Conservation (phyloP, 192 early-diverging fungal species). For the Backusella sp. region DNA sequence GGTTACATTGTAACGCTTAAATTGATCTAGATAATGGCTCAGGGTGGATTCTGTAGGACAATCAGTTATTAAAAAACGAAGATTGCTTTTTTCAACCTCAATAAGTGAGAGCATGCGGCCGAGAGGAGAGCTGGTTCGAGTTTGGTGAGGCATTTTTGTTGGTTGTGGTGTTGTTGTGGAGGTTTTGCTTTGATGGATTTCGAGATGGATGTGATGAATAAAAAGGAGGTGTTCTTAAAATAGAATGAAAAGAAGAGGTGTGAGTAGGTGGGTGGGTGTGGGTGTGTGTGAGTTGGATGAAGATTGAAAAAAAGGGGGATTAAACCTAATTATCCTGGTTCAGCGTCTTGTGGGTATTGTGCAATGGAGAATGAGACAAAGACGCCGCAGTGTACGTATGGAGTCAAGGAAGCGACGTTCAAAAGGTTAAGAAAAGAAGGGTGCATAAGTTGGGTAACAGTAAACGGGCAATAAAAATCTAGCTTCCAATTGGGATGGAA, state of each 20-base stretch:
- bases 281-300: not conserved
- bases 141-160: conserved; percentile 4
- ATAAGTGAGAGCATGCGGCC: conserved; percentile 66
- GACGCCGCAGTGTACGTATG: conserved; percentile 13
- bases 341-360: conserved; percentile 12
- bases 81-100: conserved; percentile 48
- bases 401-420: conserved; percentile 3
- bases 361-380: conserved; percentile 7
- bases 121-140: conserved; percentile 39
- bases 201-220: too few species aligned
- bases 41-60: conserved; percentile 86
- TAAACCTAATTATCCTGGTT: conserved; percentile 10
- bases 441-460: conserved; percentile 9
- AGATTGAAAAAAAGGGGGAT: not conserved
- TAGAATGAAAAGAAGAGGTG: not conserved
- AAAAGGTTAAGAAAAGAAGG: conserved; percentile 10
- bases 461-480: not conserved
- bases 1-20: conserved; percentile 71
- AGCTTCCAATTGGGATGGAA: not conserved
- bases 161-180: not conserved
- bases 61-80: conserved; percentile 91
- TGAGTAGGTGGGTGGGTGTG: not conserved
- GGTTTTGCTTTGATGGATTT: not conserved
- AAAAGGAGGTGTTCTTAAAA: not conserved
- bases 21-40: conserved; percentile 69